phyloP scores from a whole-genome alignment of 2,329 filamentous ascomycete genomes.

The Cercospora beticola region DNA sequence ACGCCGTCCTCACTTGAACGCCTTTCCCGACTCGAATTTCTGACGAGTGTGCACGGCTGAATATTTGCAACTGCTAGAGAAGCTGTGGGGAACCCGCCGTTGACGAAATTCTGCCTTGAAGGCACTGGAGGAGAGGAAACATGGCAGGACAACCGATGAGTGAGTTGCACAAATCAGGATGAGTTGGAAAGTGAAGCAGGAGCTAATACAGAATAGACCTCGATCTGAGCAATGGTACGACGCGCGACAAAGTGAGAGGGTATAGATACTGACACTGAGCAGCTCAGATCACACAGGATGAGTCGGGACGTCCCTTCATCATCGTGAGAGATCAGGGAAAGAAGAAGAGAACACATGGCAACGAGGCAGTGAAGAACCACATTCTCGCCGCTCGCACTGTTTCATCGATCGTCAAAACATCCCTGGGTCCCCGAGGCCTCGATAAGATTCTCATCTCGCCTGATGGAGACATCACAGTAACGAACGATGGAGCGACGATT shows the following conservation, averaged over 20 bases:
- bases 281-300: slow-evolving; percentile 88
- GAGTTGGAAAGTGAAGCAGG: slow-evolving; percentile 16
- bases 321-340: slow-evolving; percentile 97
- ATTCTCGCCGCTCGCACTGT: slow-evolving; percentile 96
- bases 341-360: slow-evolving; percentile 96
- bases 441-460: slow-evolving; percentile 99
- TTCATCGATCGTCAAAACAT: slow-evolving; percentile 95
- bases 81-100: background rate
- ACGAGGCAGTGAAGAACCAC: slow-evolving; percentile 96
- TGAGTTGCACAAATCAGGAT: slow-evolving; percentile 64
- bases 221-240: slow-evolving; percentile 77
- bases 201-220: slow-evolving; percentile 57
- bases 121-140: slow-evolving; percentile 33
- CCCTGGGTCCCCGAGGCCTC: slow-evolving; percentile 88
- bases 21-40: background rate
- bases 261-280: slow-evolving; percentile 25
- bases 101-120: background rate
- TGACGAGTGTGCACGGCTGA: background rate
- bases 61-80: background rate
- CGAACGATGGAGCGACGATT: slow-evolving; percentile 98
- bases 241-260: slow-evolving; percentile 4
- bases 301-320: slow-evolving; percentile 95
- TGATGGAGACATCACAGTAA: slow-evolving; percentile 98
- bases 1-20: background rate
- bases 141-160: slow-evolving; percentile 57